Conservation (phyloP, 176 grass and related monocot genomes). For the Bolboschoenus planiculmis region DNA sequence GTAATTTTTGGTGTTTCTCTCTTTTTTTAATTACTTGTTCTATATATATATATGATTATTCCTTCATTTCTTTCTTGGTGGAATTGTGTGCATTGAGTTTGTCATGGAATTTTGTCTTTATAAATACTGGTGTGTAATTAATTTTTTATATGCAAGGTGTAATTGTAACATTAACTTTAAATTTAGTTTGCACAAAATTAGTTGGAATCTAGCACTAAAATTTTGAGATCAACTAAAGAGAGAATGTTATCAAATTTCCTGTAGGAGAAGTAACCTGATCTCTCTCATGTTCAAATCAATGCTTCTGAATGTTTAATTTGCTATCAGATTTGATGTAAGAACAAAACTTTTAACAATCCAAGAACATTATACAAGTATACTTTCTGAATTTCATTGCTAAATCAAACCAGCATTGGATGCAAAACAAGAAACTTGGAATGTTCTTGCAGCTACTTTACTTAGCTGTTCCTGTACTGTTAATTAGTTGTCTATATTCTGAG, state of each 20-base stretch:
- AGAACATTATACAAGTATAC: neutral
- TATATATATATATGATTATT: constrained; percentile 11
- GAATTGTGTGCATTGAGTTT: constrained; percentile 11
- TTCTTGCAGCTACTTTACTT: neutral
- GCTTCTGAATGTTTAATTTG: neutral
- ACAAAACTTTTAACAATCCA: neutral
- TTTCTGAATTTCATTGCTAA: neutral
- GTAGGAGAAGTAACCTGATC: neutral
- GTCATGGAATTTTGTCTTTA: constrained; percentile 8
- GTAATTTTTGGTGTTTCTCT: constrained; percentile 4
- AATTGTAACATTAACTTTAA: neutral
- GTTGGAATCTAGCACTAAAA: neutral
- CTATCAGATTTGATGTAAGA: neutral
- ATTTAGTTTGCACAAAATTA: neutral
- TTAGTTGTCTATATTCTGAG: neutral
- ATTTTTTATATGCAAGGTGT: neutral
- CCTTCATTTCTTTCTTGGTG: constrained; percentile 10
- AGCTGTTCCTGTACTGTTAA: neutral
- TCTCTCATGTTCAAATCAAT: neutral
- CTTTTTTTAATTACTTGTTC: neutral
- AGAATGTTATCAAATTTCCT: neutral
- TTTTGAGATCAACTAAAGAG: neutral
- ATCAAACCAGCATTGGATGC: neutral
- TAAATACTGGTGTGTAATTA: neutral
- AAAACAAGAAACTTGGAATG: neutral